Percentiles rank a stretch among this genome's conserved stretches.
Conservation (phyloP, 2,329 filamentous ascomycete species). For the Fusarium sarcochroum region DNA sequence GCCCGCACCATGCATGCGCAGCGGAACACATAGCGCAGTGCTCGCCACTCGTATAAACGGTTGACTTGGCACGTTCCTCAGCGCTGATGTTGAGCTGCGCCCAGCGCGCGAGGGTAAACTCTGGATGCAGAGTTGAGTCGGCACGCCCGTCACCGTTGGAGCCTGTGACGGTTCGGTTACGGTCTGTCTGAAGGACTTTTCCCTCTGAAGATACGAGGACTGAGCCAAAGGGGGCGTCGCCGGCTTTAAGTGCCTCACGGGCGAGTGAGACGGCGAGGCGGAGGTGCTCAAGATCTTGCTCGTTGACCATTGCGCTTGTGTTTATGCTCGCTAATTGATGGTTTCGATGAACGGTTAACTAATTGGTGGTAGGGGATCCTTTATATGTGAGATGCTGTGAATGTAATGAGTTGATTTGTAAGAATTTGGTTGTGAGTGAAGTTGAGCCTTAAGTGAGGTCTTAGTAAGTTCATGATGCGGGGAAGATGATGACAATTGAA, state of each 20-base stretch:
- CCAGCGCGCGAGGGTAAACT: constrained; percentile 56
- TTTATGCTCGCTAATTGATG: neutral
- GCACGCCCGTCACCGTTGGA: constrained; percentile 41
- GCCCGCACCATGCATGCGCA: constrained; percentile 53
- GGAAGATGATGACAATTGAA: constrained; percentile 24
- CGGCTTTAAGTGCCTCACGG: constrained; percentile 54
- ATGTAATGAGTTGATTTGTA: constrained; percentile 5
- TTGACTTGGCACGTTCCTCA: constrained; percentile 56
- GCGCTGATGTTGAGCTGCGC: constrained; percentile 54
- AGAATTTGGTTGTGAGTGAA: neutral
- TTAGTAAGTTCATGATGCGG: constrained; percentile 32
- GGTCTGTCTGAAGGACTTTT: constrained; percentile 51
- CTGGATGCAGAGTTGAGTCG: constrained; percentile 55
- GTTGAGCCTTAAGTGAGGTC: neutral
- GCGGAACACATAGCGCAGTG: constrained; percentile 57
- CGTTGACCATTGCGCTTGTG: constrained; percentile 21
- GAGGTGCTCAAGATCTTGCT: constrained; percentile 30
- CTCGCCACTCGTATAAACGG: constrained; percentile 56
- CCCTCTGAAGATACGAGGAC: constrained; percentile 51
- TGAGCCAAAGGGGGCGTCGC: constrained; percentile 56
- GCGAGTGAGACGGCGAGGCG: constrained; percentile 51
- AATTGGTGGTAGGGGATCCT: neutral
- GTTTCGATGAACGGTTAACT: too few species aligned
- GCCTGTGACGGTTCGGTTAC: constrained; percentile 54
- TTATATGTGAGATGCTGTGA: neutral